These are phyloP conservation scores for Solanum infundibuliforme DNA, from an alignment of 257 asterid genomes.

Conservation along the genomic window DNA sequence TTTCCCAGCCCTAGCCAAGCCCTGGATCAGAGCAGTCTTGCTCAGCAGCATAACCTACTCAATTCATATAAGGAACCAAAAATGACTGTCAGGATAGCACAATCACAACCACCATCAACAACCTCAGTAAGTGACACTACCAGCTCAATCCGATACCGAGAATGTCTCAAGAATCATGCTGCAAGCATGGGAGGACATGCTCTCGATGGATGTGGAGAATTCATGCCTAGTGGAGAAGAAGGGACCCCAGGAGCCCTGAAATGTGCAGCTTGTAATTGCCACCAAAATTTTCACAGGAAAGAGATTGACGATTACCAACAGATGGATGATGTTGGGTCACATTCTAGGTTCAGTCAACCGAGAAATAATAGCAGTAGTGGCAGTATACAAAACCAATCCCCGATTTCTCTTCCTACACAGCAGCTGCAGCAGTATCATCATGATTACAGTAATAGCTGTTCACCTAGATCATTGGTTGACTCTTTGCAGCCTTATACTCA, in stretches of 20 bases:
- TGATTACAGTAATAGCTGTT: slow-evolving; percentile 1
- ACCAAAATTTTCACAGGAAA: neutral
- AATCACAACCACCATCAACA: neutral
- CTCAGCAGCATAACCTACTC: neutral
- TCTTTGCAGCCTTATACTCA: slow-evolving; percentile 34
- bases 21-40: neutral
- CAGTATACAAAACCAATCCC: neutral
- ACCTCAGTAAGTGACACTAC: neutral
- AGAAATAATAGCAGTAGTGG: neutral
- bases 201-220: neutral
- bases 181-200: neutral
- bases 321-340: neutral
- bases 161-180: neutral
- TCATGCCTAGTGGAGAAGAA: neutral
- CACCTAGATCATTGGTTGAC: slow-evolving; percentile 34
- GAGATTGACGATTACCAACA: neutral
- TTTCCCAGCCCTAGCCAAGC: neutral
- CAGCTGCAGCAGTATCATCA: neutral
- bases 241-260: neutral
- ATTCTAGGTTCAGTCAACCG: neutral
- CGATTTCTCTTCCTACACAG: neutral
- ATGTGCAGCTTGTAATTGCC: neutral
- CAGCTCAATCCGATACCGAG: neutral
- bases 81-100: neutral
- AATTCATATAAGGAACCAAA: neutral